Base-by-base conservation (phyloP, 805 yeast genomes). In the Komagataella phaffii region DNA sequence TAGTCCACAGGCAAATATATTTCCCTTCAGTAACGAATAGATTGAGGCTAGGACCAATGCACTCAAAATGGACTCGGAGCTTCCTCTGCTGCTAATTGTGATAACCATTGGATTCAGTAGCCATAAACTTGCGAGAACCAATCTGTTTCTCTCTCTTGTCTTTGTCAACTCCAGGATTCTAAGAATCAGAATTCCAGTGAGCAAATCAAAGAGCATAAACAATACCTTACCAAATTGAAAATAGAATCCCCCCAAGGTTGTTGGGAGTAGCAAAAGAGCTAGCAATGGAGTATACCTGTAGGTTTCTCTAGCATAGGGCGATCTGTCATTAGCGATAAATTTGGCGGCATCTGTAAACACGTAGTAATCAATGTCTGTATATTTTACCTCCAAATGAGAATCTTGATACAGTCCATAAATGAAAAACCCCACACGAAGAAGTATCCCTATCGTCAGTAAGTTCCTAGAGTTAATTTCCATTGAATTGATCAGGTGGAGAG, bases 291-390 rank as follows among this genome's bases (percentile, higher is more conserved):
- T 91, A 61, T 93, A 93, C 48, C 99, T 70, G 60, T 91, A 93
- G 0, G 99, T 93, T 52, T 84, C 96, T 55, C 99, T 72, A 18
- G 64, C 58, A 59, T 86, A 93, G 1, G 99, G 99, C 0, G 95
- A 83, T 23, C 57, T 48, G 1, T 73, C 74, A 1, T 72, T 52
- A 56, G 71, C 71, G 7, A 88, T 85, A 60, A 77, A 88, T 44
- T 72, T 67, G 1, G 97, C 80, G 7, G 99, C 98, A 69, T 93
- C 98, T 2, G 95, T 80, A 64, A 93, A 93, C 49, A 93, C 99
- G 63, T 80, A 73, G 66, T 93, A 93, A 65, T 93, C 99, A 49
- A 93, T 85, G 60, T 93, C 99, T 0, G 99, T 93, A 69, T 88
- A 93, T 55, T 85, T 83, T 17, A 90, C 85, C 8, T 80, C 79